Evolutionary conservation across 345 rosid genomes (phyloP).

Genomic region (Arabis alpina): DNA sequence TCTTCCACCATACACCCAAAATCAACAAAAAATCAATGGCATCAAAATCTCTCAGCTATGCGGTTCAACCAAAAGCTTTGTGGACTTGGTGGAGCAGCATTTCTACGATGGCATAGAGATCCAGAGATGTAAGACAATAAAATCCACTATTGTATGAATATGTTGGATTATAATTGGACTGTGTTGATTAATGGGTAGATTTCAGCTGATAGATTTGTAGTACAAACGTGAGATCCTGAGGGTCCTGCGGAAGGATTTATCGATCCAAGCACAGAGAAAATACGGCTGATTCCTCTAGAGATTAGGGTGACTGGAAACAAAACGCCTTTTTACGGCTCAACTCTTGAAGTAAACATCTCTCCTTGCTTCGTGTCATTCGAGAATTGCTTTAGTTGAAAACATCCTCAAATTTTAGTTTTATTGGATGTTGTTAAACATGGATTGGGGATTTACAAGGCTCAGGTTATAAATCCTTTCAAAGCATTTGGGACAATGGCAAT

Average conservation of each 20-base stretch:
- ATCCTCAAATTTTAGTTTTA: neutral
- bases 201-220: conserved; percentile 98
- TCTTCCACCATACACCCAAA: too few species aligned
- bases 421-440: conserved; percentile 54
- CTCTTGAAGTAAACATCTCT: conserved; percentile 65
- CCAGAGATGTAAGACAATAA: conserved; percentile 72
- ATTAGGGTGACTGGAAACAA: conserved; percentile 84
- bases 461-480: conserved; percentile 93
- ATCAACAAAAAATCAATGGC: too few species aligned
- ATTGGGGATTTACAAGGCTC: conserved; percentile 97
- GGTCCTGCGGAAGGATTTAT: conserved; percentile 97
- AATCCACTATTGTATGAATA: neutral
- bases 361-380: neutral
- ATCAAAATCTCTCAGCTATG: too few species aligned
- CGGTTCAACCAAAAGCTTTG: conserved; percentile 39
- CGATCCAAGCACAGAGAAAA: conserved; percentile 94
- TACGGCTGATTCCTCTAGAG: conserved; percentile 82
- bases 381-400: neutral
- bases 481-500: conserved; percentile 99
- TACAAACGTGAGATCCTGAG: conserved; percentile 98
- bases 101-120: conserved; percentile 99
- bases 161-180: neutral
- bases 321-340: conserved; percentile 75
- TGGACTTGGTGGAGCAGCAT: conserved; percentile 87
- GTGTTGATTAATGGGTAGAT: neutral